Evolutionary conservation across 805 yeast genomes (phyloP).

Genomic region (Wickerhamomyces ciferrii): DNA sequence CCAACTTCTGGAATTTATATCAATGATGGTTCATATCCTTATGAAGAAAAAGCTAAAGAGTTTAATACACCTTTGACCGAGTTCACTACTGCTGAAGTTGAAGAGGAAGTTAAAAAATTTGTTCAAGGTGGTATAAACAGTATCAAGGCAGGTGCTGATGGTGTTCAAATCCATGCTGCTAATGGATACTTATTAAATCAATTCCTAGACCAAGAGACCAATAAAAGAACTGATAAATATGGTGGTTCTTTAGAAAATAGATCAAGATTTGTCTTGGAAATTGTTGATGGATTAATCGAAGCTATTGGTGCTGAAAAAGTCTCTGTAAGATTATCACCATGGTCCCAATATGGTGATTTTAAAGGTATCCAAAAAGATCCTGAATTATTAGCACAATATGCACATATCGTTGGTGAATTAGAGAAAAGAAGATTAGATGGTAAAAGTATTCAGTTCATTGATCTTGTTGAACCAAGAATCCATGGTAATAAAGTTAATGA

Average conservation of each 20-base stretch:
- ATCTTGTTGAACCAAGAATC: slow-evolving; percentile 39
- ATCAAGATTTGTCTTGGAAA: slow-evolving; percentile 37
- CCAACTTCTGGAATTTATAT: slow-evolving; percentile 25
- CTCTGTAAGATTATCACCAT: slow-evolving; percentile 33
- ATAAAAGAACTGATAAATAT: slow-evolving; percentile 44
- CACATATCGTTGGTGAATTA: slow-evolving; percentile 35
- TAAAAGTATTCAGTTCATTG: slow-evolving; percentile 34
- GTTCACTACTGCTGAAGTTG: slow-evolving; percentile 22
- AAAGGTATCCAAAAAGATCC: slow-evolving; percentile 21
- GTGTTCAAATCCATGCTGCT: slow-evolving; percentile 62
- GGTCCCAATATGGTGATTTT: slow-evolving; percentile 25
- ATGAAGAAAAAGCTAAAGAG: slow-evolving; percentile 24
- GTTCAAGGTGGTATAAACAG: slow-evolving; percentile 36
- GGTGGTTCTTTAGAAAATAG: slow-evolving; percentile 50
- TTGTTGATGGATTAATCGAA: slow-evolving; percentile 12
- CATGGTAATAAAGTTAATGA: background rate
- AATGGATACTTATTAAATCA: slow-evolving; percentile 58
- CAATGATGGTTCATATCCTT: slow-evolving; percentile 9
- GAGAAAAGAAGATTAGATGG: slow-evolving; percentile 31
- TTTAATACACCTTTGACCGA: slow-evolving; percentile 24
- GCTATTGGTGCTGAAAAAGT: slow-evolving; percentile 4
- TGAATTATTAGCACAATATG: slow-evolving; percentile 29
- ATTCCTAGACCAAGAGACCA: slow-evolving; percentile 42
- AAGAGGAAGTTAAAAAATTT: slow-evolving; percentile 32
- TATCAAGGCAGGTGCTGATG: slow-evolving; percentile 39